phyloP scores from a whole-genome alignment of 2,329 filamentous ascomycete genomes.

The Alternaria panax region DNA sequence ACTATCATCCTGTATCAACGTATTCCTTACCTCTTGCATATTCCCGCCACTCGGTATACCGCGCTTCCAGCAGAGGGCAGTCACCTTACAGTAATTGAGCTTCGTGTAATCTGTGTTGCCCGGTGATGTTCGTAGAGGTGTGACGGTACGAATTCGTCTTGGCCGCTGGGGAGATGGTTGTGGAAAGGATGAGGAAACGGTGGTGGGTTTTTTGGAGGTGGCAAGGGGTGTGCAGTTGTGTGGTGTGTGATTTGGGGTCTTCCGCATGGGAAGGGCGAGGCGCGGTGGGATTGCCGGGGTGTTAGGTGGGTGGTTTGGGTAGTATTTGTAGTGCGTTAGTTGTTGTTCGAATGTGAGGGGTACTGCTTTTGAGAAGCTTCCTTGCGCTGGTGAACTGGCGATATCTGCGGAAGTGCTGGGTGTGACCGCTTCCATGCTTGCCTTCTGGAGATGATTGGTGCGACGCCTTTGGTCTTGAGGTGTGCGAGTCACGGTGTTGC shows the following conservation, averaged over 20 bases:
- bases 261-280: neutral
- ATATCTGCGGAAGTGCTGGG: neutral
- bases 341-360: neutral
- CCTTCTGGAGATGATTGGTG: neutral
- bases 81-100: constrained; percentile 24
- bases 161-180: neutral
- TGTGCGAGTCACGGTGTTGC: neutral
- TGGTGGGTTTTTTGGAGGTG: neutral
- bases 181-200: neutral
- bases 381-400: neutral
- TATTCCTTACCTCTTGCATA: constrained; percentile 16
- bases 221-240: no score
- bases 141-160: neutral
- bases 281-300: neutral
- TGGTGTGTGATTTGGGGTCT: neutral
- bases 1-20: constrained; percentile 31
- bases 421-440: neutral
- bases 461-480: neutral
- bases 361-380: neutral
- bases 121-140: constrained; percentile 4
- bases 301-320: neutral
- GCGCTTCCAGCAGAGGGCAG: constrained; percentile 25
- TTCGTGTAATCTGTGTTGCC: constrained; percentile 15
- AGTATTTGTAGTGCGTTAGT: neutral
- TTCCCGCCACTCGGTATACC: constrained; percentile 20